Conservation (phyloP, 148 eudicot species). For the Silene uniflora region DNA sequence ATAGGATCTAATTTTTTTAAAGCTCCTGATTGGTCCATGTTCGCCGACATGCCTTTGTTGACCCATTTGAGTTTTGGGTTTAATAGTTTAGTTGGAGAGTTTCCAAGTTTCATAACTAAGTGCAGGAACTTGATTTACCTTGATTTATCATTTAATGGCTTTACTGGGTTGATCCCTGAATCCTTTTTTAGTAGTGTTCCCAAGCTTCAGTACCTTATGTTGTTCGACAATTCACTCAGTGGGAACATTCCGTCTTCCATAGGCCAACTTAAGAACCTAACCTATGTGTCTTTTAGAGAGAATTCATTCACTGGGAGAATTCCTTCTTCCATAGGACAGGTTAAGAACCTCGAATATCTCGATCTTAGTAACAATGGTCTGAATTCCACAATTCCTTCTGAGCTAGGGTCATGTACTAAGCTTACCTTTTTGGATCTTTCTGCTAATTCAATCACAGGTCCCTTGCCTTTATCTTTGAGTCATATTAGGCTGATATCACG, state of each 20-base stretch:
- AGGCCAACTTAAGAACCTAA: constrained; percentile 27
- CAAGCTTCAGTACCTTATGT: constrained; percentile 8
- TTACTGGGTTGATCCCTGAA: constrained; percentile 41
- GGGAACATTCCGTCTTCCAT: constrained; percentile 25
- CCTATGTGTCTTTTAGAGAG: constrained; percentile 12
- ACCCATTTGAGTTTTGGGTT: constrained; percentile 37
- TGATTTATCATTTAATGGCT: constrained; percentile 49
- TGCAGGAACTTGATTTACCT: constrained; percentile 50
- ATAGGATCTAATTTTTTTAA: constrained; percentile 56
- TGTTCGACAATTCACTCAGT: constrained; percentile 13
- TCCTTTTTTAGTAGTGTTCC: background rate
- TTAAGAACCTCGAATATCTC: constrained; percentile 24
- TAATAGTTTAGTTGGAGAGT: constrained; percentile 40
- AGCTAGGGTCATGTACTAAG: constrained; percentile 34
- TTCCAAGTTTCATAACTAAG: constrained; percentile 50
- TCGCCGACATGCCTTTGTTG: constrained; percentile 42
- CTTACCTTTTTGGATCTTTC: constrained; percentile 31
- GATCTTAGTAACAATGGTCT: constrained; percentile 25
- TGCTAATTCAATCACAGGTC: constrained; percentile 27
- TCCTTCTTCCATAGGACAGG: constrained; percentile 28
- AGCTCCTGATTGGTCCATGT: constrained; percentile 55
- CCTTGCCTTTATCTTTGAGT: constrained; percentile 30
- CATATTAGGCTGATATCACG: constrained; percentile 23
- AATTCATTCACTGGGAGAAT: constrained; percentile 28
- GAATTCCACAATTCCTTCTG: constrained; percentile 34